Conservation (phyloP, 2,329 filamentous ascomycete genomes). For the Fusarium sp. region DNA sequence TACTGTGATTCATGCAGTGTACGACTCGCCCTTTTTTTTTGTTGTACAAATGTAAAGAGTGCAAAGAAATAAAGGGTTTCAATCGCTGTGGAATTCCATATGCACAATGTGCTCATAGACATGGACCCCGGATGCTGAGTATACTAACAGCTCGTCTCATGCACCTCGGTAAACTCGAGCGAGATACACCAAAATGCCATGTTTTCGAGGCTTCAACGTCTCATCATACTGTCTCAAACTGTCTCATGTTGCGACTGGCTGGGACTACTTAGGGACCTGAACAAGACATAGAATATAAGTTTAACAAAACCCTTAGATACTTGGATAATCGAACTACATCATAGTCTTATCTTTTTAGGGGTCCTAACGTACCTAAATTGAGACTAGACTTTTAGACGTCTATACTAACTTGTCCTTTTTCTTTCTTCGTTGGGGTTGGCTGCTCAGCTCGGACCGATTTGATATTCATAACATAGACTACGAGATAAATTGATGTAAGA, state of each 20-base stretch:
- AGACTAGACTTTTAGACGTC: not conserved
- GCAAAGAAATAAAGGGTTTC: not conserved
- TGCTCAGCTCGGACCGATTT: slow-evolving; percentile 4
- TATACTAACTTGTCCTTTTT: not conserved
- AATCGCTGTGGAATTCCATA: slow-evolving; percentile 3
- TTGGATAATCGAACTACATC: not conserved
- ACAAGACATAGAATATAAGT: not conserved
- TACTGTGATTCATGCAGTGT: slow-evolving; percentile 48
- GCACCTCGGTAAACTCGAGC: slow-evolving; percentile 21
- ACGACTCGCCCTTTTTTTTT: slow-evolving; percentile 38
- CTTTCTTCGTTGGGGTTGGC: not conserved
- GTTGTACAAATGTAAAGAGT: not conserved
- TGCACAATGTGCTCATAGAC: slow-evolving; percentile 28
- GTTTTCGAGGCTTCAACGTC: slow-evolving; percentile 1
- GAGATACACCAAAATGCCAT: slow-evolving; percentile 2
- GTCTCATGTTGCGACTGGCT: slow-evolving; percentile 3
- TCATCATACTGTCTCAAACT: slow-evolving; percentile 13
- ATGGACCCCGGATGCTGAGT: slow-evolving; percentile 10
- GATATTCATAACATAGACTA: not conserved
- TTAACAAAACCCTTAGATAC: not conserved
- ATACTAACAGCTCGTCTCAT: slow-evolving; percentile 13
- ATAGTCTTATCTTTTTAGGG: not conserved
- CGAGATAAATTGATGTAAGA: not conserved
- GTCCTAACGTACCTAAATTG: not conserved
- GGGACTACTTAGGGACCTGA: not conserved